phyloP scores from a whole-genome alignment of 2,329 filamentous ascomycete genomes.

The Monilinia aucupariae region DNA sequence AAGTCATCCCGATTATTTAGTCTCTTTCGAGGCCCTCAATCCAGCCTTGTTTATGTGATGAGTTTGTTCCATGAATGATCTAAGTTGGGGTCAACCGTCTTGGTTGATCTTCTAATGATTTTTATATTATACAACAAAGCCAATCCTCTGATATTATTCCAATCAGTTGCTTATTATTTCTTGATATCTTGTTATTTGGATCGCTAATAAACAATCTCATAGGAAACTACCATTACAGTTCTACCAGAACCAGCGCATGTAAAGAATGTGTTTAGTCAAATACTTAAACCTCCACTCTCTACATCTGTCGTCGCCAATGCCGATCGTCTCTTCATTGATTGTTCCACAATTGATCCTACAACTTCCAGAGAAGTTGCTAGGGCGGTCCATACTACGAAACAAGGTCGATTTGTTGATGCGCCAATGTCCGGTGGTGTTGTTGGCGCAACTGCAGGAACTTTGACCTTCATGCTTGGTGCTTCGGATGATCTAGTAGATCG shows the following conservation, averaged over 20 bases:
- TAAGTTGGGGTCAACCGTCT: slow-evolving; percentile 33
- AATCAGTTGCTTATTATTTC: background rate
- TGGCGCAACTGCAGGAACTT: slow-evolving; percentile 75
- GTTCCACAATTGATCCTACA: slow-evolving; percentile 89
- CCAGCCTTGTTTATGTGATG: slow-evolving; percentile 27
- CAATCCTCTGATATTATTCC: slow-evolving; percentile 32
- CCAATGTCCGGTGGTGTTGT: slow-evolving; percentile 97
- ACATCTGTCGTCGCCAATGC: slow-evolving; percentile 43
- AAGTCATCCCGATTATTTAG: slow-evolving; percentile 35
- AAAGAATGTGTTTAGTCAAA: slow-evolving; percentile 70
- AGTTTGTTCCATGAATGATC: slow-evolving; percentile 34
- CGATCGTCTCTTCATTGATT: slow-evolving; percentile 83
- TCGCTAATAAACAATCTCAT: slow-evolving; percentile 18
- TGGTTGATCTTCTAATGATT: slow-evolving; percentile 31
- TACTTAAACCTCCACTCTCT: slow-evolving; percentile 57
- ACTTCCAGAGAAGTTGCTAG: slow-evolving; percentile 75
- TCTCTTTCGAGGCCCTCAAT: background rate
- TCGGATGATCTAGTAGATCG: slow-evolving; percentile 54
- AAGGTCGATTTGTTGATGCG: slow-evolving; percentile 82
- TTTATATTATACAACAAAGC: slow-evolving; percentile 31
- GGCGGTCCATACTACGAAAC: slow-evolving; percentile 57
- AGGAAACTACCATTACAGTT: slow-evolving; percentile 85
- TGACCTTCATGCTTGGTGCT: slow-evolving; percentile 94
- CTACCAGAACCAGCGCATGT: slow-evolving; percentile 88
- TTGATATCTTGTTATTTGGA: background rate